Evolutionary conservation across 2,329 filamentous ascomycete species (phyloP).

Genomic region (Byssothecium circinans): DNA sequence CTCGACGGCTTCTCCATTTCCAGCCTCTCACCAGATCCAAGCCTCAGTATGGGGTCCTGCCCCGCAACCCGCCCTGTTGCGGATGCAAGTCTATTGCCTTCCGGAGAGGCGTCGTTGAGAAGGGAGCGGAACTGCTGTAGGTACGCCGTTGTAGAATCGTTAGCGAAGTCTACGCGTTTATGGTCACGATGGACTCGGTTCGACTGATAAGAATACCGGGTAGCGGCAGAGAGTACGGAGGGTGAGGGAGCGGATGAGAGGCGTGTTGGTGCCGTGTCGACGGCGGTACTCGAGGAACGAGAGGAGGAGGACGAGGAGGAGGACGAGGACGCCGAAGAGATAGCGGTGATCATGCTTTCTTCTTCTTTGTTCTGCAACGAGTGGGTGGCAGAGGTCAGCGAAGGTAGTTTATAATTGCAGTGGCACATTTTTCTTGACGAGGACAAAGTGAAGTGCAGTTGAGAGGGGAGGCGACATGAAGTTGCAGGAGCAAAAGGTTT

Average conservation of each 20-base stretch:
- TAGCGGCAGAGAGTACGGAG: background rate
- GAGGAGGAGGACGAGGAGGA: background rate
- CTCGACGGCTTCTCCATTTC: background rate
- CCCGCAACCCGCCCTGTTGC: no score
- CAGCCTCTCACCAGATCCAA: background rate
- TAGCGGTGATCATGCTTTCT: no score
- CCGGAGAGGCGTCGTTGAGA: background rate
- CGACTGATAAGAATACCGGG: background rate
- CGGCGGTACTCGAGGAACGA: background rate
- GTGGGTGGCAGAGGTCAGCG: no score
- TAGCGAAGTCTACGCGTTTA: background rate
- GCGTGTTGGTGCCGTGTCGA: background rate
- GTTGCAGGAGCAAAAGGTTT: no score
- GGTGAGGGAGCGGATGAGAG: background rate
- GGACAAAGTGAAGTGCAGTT: no score
- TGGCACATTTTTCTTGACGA: no score
- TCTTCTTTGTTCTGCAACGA: no score
- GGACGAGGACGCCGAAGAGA: no score
- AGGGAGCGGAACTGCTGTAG: background rate
- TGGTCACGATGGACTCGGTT: no score
- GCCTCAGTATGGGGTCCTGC: background rate
- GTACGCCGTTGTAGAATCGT: background rate
- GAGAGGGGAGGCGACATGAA: no score
- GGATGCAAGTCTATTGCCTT: no score
- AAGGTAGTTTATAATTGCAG: no score